Evolutionary conservation across 208 protist species (phyloP), one percentile per base, ranked within the genome.

Genomic region (Acanthamoeba healyi): DNA sequence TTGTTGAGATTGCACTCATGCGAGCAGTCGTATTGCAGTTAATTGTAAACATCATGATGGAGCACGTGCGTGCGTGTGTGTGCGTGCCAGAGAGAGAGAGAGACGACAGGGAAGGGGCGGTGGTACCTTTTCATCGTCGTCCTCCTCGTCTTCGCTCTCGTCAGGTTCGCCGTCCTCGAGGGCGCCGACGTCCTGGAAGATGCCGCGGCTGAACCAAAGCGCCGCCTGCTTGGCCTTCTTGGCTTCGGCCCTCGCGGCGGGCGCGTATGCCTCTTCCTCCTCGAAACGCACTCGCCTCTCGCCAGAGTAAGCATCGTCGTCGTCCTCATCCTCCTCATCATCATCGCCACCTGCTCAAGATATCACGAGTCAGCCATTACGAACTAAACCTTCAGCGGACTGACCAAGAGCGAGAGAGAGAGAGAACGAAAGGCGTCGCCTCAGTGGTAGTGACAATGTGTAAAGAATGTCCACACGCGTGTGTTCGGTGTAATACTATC

Each of bases 271-370:
- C 9, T 72, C 84, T 26, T 97, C 95, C 61, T 98, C 92, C 40
- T 95, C 97, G 15, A 91, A 72, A 1, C 58, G 56, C 32, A 72
- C 58, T 6, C 42, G 32, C 58, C 56, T 44, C 56, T 74, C 36
- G 19, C 34, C 72, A 42, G 4, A 15, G 6, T 88, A 10, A 54
- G 34, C 26, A 65, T 98, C 96, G 93, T 98, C 93, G 26, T 97
- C 97, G 81, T 98, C 97, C 34, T 97, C 95, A 42, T 98, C 97
- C 82, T 98, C 96, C 95, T 93, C 29, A 96, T 97, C 94, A 24
- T 10, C 19, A 89, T 56, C n/a, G n/a, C n/a, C n/a, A n/a, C n/a
- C n/a, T n/a, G n/a, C n/a, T n/a, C n/a, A n/a, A n/a, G n/a, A n/a
- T n/a, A n/a, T n/a, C n/a, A n/a, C n/a, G n/a, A n/a, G 29, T 44